Percentiles rank a stretch among this genome's conserved stretches.
phyloP scores from a whole-genome alignment of 768 basidiomycete species.

The Tulasnella sp. region DNA sequence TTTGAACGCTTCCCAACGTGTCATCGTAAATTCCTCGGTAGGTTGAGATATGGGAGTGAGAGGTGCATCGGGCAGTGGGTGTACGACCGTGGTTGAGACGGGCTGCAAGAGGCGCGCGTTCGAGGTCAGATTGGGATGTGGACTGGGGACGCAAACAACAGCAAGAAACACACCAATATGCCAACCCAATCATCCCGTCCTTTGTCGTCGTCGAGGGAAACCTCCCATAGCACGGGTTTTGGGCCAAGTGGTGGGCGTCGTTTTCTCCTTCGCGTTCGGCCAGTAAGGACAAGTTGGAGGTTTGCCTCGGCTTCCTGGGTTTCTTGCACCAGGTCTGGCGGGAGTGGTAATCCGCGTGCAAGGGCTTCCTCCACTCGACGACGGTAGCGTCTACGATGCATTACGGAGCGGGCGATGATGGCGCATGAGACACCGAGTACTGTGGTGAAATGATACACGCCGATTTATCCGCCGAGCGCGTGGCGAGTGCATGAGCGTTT shows the following conservation, averaged over 20 bases:
- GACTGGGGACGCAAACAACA: not conserved
- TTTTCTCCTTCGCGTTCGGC: not conserved
- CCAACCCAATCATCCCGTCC: not conserved
- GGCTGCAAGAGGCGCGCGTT: not conserved
- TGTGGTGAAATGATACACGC: not conserved
- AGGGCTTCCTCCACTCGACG: not conserved
- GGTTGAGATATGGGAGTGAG: not conserved
- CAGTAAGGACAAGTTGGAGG: not conserved
- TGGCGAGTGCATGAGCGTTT: not conserved
- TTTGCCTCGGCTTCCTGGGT: not conserved
- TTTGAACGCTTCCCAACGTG: conserved; percentile 11
- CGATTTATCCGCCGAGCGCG: not conserved
- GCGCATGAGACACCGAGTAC: conserved; percentile 1
- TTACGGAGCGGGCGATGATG: not conserved
- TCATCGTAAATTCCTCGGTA: not conserved
- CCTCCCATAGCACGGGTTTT: not conserved
- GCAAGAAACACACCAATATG: conserved; percentile 5
- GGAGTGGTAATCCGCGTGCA: not conserved
- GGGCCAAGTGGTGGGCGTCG: not conserved
- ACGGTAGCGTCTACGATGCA: not conserved
- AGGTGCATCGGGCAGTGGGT: not conserved
- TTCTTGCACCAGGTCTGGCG: not conserved
- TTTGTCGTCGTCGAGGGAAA: not conserved
- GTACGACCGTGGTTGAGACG: not conserved
- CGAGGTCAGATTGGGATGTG: not conserved